Evolutionary conservation across 805 yeast species (phyloP), one percentile per base, ranked within the genome.

Genomic region (Starmerella khaoyaiensis): DNA sequence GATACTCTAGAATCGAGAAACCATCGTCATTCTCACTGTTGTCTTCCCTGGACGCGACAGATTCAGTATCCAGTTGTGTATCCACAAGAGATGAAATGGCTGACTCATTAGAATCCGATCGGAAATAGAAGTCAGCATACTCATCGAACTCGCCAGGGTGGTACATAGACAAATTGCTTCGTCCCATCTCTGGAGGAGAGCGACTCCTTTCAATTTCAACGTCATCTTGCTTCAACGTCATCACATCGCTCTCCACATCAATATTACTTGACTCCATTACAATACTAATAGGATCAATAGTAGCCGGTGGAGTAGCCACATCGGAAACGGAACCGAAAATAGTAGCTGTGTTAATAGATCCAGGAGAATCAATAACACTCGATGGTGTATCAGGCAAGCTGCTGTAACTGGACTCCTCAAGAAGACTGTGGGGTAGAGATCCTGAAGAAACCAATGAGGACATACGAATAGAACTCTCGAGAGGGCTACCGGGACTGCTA

Each of bases 1-100:
- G 30, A 29, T 36, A 42, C 12, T 42, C 46, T 28, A 42, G 26
- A 26, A 42, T 39, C n/a, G 44, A 33, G 21, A 36, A 31, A 3
- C 37, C 44, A 6, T 22, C 35, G 19, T 36, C 42, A 9, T 20
- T n/a, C 16, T 23, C 29, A 7, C 20, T 28, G n/a, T 16, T 4
- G 8, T 16, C 29, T 11, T 9, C 26, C 12, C 6, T 11, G 9
- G 7, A 21, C 18, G 32, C 32, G 20, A 21, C 32, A 29, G 32
- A 14, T 23, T 29, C n/a, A n/a, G n/a, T n/a, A n/a, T n/a, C n/a
- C n/a, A n/a, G n/a, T n/a, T n/a, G n/a, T n/a, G n/a, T n/a, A n/a
- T n/a, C n/a, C n/a, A n/a, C n/a, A n/a, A n/a, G n/a, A n/a, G n/a
- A n/a, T n/a, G n/a, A n/a, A n/a, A n/a, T n/a, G n/a, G n/a, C n/a